Evolutionary conservation across 1,284 basidiomycete species (phyloP), one percentile per base, ranked within the genome.

Genomic region (Naganishia liquefaciens): DNA sequence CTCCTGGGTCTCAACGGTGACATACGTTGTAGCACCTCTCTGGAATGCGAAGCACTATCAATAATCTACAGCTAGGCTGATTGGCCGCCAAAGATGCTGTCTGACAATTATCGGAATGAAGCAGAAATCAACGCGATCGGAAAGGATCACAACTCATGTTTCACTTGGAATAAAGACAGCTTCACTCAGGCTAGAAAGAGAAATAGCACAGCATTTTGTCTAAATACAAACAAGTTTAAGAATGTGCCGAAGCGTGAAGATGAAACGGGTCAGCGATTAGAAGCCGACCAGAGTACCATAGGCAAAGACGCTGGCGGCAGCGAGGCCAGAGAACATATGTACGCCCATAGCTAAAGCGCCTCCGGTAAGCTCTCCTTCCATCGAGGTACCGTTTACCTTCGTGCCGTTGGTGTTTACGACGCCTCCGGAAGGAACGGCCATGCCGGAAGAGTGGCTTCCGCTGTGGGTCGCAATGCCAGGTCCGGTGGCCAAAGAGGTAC

Each of bases 251-350:
- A 46, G 19, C 49, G 19, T 17, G 25, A 2, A 33, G 9, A 51
- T 4, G 21, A 37, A 28, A 27, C 49, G 10, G 27, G 28, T 7
- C 25, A 6, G 28, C 33, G n/a, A 7, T 27, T 49, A 58, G n/a
- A 60, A 40, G 10, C 46, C 57, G 21, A 60, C 15, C 46, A 50
- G 15, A 39, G 46, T 46, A 33, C 46, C 49, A 21, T 60, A 60
- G 11, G n/a, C 46, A 17, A 60, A 19, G 17, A 46, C 57, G 25
- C 57, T 46, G 33, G 50, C 37, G 9, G 57, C 57, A 23, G 44
- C 57, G 15, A 60, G 33, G 40, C 57, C 57, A 15, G 57, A 37
- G 17, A 60, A 23, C 1, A 60, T 27, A 15, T 57, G 46, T 7
- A 60, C 23, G 21, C 57, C 57, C n/a, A 60, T 25, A 25, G 40